Evolutionary conservation across 1,284 basidiomycete species (phyloP).

Genomic region (Austroboletus novae-zelandiae): DNA sequence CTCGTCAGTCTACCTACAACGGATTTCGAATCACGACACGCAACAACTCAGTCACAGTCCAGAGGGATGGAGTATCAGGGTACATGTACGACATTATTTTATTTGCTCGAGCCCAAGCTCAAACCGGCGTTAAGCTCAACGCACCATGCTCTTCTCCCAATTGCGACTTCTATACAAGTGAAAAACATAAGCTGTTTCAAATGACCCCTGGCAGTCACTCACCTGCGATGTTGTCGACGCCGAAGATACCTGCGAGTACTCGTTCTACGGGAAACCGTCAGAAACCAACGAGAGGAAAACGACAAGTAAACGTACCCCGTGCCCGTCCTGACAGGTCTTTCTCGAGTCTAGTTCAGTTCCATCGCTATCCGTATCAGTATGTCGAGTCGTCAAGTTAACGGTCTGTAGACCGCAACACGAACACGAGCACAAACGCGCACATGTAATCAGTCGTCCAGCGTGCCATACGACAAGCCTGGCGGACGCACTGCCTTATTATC

Average conservation of each 20-base stretch:
- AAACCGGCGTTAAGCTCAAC: no score
- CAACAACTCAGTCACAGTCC: no score
- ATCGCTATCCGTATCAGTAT: slow-evolving; percentile 7
- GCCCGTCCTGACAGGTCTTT: slow-evolving; percentile 16
- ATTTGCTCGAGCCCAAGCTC: no score
- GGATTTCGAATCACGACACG: no score
- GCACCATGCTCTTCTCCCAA: background rate
- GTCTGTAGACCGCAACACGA: slow-evolving; percentile 7
- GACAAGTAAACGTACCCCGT: slow-evolving; percentile 8
- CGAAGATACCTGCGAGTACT: slow-evolving; percentile 18
- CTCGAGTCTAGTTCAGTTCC: slow-evolving; percentile 12
- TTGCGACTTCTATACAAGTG: background rate
- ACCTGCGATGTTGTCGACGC: slow-evolving; percentile 24
- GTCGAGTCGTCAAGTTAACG: slow-evolving; percentile 9
- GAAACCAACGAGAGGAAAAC: background rate
- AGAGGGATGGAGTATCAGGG: no score
- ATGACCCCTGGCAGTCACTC: background rate
- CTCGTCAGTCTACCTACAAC: no score
- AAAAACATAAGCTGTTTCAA: background rate
- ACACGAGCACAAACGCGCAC: no score
- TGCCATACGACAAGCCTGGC: background rate
- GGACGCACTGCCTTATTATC: slow-evolving; percentile 21
- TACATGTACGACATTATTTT: no score
- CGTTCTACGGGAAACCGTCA: slow-evolving; percentile 3
- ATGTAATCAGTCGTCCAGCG: no score